Evolutionary conservation across 305 asterid species (phyloP), one percentile per base, ranked within the genome.

Genomic region (Withania somnifera): DNA sequence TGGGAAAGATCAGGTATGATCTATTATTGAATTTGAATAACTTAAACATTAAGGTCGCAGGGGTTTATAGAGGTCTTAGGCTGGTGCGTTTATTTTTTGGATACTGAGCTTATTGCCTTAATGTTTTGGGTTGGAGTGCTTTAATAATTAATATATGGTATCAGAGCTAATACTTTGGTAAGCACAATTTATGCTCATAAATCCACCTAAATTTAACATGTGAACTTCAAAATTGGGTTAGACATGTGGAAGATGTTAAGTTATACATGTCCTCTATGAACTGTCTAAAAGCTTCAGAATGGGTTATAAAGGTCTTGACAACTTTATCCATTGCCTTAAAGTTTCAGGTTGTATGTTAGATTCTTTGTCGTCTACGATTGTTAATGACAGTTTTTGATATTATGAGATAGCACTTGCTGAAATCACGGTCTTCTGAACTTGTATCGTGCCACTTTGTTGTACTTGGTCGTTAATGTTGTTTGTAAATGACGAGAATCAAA

Each of bases 1-100:
- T 58, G 99, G 99, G 80, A 96, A 96, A 86, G 99, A 96, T 91
- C 97, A 94, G 99, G 99, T 94, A 84, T 77, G 78, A 8, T 47
- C 20, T 53, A 56, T 79, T 89, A 60, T 51, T 52, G 50, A 68
- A 34, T 77, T 51, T 52, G 50, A 68, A 28, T 77, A 81, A 60
- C 14, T 82, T 6, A 22, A 19, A 15, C 3, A 9, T 28, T 32
- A 52, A 52, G 57, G 57, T n/a, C 57, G 6, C 22, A n/a, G 22
- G 22, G 9, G 17, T 2, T 52, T 52, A 1, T 52, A 52, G n/a
- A 52, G 8, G 57, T 17, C 9, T 52, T 52, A 7, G 57, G 22
- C 10, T 17, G 22, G 20, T 52, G 8, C 20, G 22, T 19, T n/a
- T 7, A 7, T 53, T n/a, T 53, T 53, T 53, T n/a, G 26, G 26